Evolutionary conservation across 768 basidiomycete species (phyloP).

Genomic region (Tricholoma sp.): DNA sequence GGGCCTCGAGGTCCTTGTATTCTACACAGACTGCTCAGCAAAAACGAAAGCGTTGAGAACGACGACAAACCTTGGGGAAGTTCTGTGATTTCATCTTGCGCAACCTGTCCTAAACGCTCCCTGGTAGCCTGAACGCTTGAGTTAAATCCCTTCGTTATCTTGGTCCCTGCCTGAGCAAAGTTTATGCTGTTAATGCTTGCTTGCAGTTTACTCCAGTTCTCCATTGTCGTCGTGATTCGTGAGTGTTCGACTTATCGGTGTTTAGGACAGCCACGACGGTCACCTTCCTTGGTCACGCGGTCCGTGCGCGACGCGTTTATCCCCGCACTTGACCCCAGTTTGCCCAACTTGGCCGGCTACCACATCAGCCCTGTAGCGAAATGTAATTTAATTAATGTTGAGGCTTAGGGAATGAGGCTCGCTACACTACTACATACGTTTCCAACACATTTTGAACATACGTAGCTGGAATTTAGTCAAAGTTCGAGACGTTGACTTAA

Average conservation of each 20-base stretch:
- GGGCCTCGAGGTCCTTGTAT: conserved; percentile 92
- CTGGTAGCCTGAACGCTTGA: conserved; percentile 81
- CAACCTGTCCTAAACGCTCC: conserved; percentile 85
- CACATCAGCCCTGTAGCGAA: too few relatives aligned
- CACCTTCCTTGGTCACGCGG: neutral
- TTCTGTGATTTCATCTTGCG: conserved; percentile 93
- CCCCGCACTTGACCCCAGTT: too few relatives aligned
- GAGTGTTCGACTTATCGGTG: neutral
- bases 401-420: too few relatives aligned
- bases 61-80: conserved; percentile 64
- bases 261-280: neutral
- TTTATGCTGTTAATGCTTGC: conserved; percentile 61
- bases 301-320: neutral
- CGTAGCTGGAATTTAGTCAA: too few relatives aligned
- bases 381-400: too few relatives aligned
- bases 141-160: conserved; percentile 74
- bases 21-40: conserved; percentile 42
- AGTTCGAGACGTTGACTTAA: too few relatives aligned
- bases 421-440: too few relatives aligned
- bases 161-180: conserved; percentile 69
- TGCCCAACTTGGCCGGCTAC: too few relatives aligned
- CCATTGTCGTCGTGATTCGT: conserved; percentile 34
- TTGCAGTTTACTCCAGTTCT: conserved; percentile 65
- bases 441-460: too few relatives aligned
- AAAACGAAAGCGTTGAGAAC: neutral